phyloP scores from a whole-genome alignment of 805 yeast species.

The Metschnikowia noctiluminum region DNA sequence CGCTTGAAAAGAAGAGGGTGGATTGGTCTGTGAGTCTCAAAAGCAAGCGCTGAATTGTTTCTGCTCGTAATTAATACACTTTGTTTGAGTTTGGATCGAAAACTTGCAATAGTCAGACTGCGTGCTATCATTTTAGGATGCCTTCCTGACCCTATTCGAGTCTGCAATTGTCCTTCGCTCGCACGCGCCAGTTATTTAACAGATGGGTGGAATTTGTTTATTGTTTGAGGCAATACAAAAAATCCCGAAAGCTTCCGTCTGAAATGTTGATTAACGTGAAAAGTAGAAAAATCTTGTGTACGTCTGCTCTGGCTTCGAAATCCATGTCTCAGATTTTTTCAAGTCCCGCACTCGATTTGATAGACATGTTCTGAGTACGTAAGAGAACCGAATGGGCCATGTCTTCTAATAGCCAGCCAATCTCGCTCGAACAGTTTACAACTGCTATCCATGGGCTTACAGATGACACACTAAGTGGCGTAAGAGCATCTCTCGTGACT shows the following conservation, averaged over 20 bases:
- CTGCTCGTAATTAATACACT: conserved; percentile 2
- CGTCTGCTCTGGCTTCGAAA: too few relatives aligned
- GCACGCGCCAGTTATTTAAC: too few relatives aligned
- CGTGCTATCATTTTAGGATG: not conserved
- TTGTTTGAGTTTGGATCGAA: conserved; percentile 3
- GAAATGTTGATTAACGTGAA: too few relatives aligned
- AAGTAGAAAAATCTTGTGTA: too few relatives aligned
- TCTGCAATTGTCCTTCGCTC: too few relatives aligned
- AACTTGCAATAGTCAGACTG: not conserved
- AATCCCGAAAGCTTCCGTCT: too few relatives aligned
- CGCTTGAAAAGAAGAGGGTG: conserved; percentile 40
- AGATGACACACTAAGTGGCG: conserved; percentile 31
- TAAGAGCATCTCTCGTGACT: conserved; percentile 20
- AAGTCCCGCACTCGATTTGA: too few relatives aligned
- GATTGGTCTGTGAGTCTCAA: conserved; percentile 17
- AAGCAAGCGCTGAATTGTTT: conserved; percentile 3
- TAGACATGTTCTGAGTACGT: too few relatives aligned
- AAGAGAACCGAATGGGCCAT: conserved; percentile 6
- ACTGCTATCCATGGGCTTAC: conserved; percentile 53
- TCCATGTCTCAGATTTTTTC: too few relatives aligned
- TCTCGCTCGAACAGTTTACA: conserved; percentile 40
- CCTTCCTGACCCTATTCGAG: too few relatives aligned
- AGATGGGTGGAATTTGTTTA: too few relatives aligned
- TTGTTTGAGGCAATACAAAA: too few relatives aligned
- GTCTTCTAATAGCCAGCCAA: conserved; percentile 25